Base-by-base conservation (phyloP, 1,284 basidiomycete species). In the Lentinus polychrous region DNA sequence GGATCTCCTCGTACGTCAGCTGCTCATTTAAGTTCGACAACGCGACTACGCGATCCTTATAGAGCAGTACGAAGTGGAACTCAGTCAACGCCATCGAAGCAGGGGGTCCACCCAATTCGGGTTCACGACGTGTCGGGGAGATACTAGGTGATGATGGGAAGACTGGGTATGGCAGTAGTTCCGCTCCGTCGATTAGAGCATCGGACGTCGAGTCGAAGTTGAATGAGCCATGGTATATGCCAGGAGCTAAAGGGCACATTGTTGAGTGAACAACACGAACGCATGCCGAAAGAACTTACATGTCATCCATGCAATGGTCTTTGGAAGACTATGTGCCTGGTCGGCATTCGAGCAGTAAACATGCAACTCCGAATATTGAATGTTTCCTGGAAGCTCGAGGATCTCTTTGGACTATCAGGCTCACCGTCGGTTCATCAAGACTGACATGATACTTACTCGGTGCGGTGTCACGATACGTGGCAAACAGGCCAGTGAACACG, bases 51-150 rank as follows among this genome's bases (percentile, higher is more conserved):
- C 84, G 75, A 61, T 95, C 87, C 32, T 73, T 71, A 66, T 94
- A 97, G 1, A 99, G 72, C 11, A 98, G 66, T 18, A 99, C 71
- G 62, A 94, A 91, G 61, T 99, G 95, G 64, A 93, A 96, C 62
- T 95, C 89, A 0, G 94, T 96, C 49, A 96, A 69, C 12, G 84
- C 78, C 58, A 96, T 82, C 2, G 91, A 90, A 8, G 84, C 60
- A 1, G 90, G 89, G 8, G 74, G 57, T 37, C 75, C 72, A 4
- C 65, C 55, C 7, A 53, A 44, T 2, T 64, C 56, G 3, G 59
- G 58, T 3, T 57, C 43, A 46, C 49, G 54, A n/a, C 49, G 45
- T 22, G 49, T 48, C 4, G 54, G 49, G 14, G 59, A 52, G 22
- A 52, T 42, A 8, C 65, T 48, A 18, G 64, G 57, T 44, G 66